These are phyloP conservation scores for Cephalotrichum gorgonifer DNA, from an alignment of 2,329 filamentous ascomycete genomes.

Conservation along the genomic window DNA sequence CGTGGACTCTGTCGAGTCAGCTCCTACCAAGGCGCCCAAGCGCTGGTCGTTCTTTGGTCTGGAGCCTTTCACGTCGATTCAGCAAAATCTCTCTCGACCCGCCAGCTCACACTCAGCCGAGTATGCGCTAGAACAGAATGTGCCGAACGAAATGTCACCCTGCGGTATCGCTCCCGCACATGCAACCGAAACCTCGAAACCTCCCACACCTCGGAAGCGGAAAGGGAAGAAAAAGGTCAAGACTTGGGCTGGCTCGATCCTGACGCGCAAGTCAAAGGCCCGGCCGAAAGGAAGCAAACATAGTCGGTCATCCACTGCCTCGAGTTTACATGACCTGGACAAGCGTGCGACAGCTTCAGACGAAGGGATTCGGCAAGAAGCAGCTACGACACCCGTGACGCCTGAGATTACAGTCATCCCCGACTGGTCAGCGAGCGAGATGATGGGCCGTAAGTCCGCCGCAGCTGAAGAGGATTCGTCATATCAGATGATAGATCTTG, in stretches of 20 bases:
- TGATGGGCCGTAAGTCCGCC: neutral
- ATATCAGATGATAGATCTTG: constrained; percentile 82
- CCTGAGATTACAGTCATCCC: constrained; percentile 1
- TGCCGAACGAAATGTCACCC: neutral
- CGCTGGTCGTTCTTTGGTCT: constrained; percentile 54
- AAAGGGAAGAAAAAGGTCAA: constrained; percentile 55
- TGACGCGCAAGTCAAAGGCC: constrained; percentile 50
- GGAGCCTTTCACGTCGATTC: constrained; percentile 38
- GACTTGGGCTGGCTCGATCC: constrained; percentile 57
- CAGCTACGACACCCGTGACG: neutral
- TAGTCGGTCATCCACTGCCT: neutral
- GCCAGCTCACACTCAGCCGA: constrained; percentile 36
- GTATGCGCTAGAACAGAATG: constrained; percentile 16
- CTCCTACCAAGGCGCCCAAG: constrained; percentile 40
- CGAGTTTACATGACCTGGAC: neutral
- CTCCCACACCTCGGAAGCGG: constrained; percentile 16
- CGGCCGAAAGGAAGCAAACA: constrained; percentile 21
- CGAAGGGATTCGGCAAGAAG: neutral
- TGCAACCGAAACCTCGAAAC: neutral
- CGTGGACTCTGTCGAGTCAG: constrained; percentile 27
- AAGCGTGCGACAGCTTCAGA: neutral
- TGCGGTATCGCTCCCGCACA: neutral
- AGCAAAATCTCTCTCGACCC: constrained; percentile 21
- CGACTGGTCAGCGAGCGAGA: constrained; percentile 16
- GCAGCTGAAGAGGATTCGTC: constrained; percentile 50